Percentiles rank a stretch among this genome's conserved stretches.
These are phyloP conservation scores for Neonectria ditissima DNA, from an alignment of 2,329 filamentous ascomycete genomes.

Conservation along the genomic window DNA sequence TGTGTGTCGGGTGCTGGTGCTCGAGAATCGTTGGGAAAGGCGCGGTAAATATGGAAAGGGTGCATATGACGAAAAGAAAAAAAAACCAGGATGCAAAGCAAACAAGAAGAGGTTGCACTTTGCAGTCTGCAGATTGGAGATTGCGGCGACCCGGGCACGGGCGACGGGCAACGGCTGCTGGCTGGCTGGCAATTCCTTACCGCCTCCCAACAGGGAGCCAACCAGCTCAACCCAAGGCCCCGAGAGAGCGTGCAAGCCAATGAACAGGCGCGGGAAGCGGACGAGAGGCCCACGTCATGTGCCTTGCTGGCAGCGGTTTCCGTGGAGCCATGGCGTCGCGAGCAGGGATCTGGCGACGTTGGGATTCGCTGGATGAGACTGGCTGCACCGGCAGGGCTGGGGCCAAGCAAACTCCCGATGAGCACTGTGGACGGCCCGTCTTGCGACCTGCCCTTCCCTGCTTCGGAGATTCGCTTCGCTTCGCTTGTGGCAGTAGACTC, in stretches of 20 bases:
- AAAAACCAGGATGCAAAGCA: constrained; percentile 33
- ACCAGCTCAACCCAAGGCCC: not conserved
- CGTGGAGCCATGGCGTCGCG: constrained; percentile 11
- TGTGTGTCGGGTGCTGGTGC: not conserved
- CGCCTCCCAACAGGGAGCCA: constrained; percentile 38
- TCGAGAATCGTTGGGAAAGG: not conserved
- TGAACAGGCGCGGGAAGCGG: constrained; percentile 36
- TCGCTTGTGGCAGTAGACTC: not conserved
- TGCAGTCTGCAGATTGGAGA: constrained; percentile 1
- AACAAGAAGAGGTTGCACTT: not conserved
- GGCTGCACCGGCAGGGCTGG: constrained; percentile 1
- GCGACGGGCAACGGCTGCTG: not conserved
- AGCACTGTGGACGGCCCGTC: not conserved
- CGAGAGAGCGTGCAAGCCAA: constrained; percentile 23
- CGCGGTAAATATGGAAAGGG: constrained; percentile 11
- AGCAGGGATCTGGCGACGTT: constrained; percentile 13
- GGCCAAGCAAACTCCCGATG: constrained; percentile 2
- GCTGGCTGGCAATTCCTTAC: constrained; percentile 36
- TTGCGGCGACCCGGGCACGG: not conserved
- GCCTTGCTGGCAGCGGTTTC: constrained; percentile 19
- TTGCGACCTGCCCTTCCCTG: not conserved
- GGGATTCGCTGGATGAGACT: constrained; percentile 14
- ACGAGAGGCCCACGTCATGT: constrained; percentile 45
- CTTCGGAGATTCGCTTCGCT: not conserved
- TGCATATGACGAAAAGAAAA: constrained; percentile 32